Base-by-base conservation (phyloP, 2,329 filamentous ascomycete species). In the Colletotrichum sp. region DNA sequence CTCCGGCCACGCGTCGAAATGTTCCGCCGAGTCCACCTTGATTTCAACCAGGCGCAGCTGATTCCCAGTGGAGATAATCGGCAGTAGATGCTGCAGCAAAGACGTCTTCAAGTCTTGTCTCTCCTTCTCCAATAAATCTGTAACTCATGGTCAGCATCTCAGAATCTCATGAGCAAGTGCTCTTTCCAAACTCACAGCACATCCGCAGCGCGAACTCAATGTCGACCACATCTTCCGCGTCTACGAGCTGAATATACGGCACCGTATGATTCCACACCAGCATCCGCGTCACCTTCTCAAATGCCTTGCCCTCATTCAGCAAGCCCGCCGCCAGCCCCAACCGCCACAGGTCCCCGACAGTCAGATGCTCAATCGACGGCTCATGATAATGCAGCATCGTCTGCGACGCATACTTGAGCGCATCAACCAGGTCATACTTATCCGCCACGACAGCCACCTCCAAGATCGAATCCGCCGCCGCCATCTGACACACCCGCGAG, bases 401-500 rank as follows among this genome's bases (percentile, higher is more conserved):
- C 61, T 76, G 71, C 36, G 71, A 74, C 16, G 74, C 74, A 26
- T 70, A 76, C 38, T 67, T 75, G 13, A 76, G 60, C 48, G 74
- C 74, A 16, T 76, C 62, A 7, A 76, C 10, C 61, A 77, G 71
- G 58, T 78, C 73, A 65, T 83, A 85, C 43, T 81, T 80, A 52
- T 80, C 76, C n/a, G 78, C 80, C 12, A 82, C 58, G 2, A 79
- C 71, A 5, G 83, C 80, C 6, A 85, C 66, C 18, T 80, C 76
- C 3, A 83, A 77, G 8, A 84, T 76, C 24, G 81, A 77, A 4
- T 70, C 26, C n/a, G 83, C 80, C 13, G 76, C 73, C 3, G 85
- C 28, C 24, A 60, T 72, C 56, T 71, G n/a, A 8, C 82, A 82
- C 8, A 85, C 78, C 18, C 78, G 71, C 8, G 74, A 43, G 65